A percentile compares a stretch with the other conserved stretches of the same genome.
Conservation (phyloP, 78 protist species). For the Speleostelium caveatum region DNA sequence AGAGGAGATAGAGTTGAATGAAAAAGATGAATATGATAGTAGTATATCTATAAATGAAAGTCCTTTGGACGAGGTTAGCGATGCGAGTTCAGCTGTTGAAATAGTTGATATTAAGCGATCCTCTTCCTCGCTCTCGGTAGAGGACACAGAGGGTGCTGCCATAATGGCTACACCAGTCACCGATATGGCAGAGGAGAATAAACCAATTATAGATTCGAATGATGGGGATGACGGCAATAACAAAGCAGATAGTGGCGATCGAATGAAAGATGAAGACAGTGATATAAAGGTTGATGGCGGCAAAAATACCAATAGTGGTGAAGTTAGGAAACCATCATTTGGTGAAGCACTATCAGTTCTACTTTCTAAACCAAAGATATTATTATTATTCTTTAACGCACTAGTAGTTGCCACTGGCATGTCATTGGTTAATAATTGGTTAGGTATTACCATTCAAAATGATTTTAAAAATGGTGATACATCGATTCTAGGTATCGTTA, state of each 20-base stretch:
- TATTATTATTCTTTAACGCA: conserved; percentile 21
- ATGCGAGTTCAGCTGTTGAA: no score
- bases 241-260: background rate
- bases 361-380: conserved; percentile 24
- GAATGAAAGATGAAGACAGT: background rate
- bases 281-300: no score
- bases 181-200: no score
- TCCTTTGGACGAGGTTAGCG: no score
- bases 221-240: background rate
- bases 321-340: background rate
- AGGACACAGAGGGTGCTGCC: no score
- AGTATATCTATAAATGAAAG: no score
- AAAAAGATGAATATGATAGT: no score
- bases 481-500: conserved; percentile 32
- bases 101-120: no score
- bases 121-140: no score
- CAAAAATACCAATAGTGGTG: background rate
- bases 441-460: background rate
- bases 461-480: conserved; percentile 10
- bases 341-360: background rate
- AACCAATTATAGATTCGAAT: no score
- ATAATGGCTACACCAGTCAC: no score
- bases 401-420: conserved; percentile 32
- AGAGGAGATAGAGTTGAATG: no score
- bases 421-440: conserved; percentile 50